A percentile compares a stretch with the other conserved stretches of the same genome.
These are phyloP conservation scores for Pilasporangium apinafurcum DNA, from an alignment of 352 stramenopile genomes.

Conservation along the genomic window DNA sequence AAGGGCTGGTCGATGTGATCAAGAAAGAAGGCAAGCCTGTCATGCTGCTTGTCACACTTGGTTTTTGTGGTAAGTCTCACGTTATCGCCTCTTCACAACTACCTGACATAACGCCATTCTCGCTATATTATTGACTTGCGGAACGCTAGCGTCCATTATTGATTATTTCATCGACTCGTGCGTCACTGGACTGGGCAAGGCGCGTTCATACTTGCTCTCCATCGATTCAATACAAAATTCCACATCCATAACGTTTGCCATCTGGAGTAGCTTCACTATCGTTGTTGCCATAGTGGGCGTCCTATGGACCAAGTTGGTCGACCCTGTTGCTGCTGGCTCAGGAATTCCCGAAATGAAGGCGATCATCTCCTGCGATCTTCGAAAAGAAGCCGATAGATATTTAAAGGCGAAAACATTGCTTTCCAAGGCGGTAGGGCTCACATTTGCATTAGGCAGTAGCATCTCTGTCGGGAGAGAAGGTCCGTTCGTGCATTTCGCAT, in stretches of 20 bases:
- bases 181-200: slow-evolving; percentile 10
- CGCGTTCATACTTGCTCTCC: slow-evolving; percentile 10
- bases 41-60: slow-evolving; percentile 40
- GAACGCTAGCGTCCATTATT: slow-evolving; percentile 36
- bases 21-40: slow-evolving; percentile 50
- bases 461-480: slow-evolving; percentile 96
- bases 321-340: slow-evolving; percentile 43
- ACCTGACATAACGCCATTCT: not conserved
- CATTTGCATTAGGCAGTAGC: slow-evolving; percentile 85
- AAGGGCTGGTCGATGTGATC: slow-evolving; percentile 28
- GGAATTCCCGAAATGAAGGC: slow-evolving; percentile 78
- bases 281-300: slow-evolving; percentile 23
- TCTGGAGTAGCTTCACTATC: slow-evolving; percentile 28
- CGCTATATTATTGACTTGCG: no score
- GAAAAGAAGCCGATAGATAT: slow-evolving; percentile 36
- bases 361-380: slow-evolving; percentile 60
- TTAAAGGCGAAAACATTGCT: slow-evolving; percentile 41
- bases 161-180: slow-evolving; percentile 39
- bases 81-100: not conserved
- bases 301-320: slow-evolving; percentile 33
- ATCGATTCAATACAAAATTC: slow-evolving; percentile 8
- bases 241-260: slow-evolving; percentile 11
- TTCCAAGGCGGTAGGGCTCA: slow-evolving; percentile 86
- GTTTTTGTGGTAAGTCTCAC: slow-evolving; percentile 29
- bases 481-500: slow-evolving; percentile 93